Percentiles rank a stretch among this genome's conserved stretches.
Conservation (phyloP, 495 filamentous ascomycete species). For the Penicillium riverlandense region DNA sequence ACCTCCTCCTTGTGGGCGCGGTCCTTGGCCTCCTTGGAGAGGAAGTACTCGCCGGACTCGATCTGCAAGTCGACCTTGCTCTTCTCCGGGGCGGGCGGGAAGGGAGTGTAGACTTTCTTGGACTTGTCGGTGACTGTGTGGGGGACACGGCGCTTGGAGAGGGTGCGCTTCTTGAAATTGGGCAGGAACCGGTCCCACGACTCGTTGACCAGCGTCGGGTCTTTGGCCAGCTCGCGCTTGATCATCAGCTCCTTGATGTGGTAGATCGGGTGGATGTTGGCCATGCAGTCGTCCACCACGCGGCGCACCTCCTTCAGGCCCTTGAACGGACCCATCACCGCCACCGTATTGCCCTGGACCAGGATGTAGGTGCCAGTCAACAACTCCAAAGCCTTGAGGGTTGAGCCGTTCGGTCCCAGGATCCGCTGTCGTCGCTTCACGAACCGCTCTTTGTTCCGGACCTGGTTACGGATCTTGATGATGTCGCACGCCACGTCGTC, state of each 20-base stretch:
- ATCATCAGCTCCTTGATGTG: constrained; percentile 99
- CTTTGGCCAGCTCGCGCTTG: constrained; percentile 94
- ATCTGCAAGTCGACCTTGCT: constrained; percentile 98
- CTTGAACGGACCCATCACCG: constrained; percentile 84
- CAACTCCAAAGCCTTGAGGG: constrained; percentile 92
- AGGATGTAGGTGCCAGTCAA: constrained; percentile 89
- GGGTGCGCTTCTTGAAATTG: constrained; percentile 93
- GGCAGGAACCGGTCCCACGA: constrained; percentile 96
- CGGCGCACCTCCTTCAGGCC: constrained; percentile 88
- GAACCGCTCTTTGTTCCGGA: constrained; percentile 94
- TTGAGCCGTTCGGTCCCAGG: constrained; percentile 74
- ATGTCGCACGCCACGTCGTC: constrained; percentile 87
- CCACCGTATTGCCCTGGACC: constrained; percentile 95
- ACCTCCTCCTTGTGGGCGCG: constrained; percentile 69
- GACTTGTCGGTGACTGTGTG: constrained; percentile 85
- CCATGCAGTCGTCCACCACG: constrained; percentile 93
- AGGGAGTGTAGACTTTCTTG: constrained; percentile 90
- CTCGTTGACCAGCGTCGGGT: constrained; percentile 77
- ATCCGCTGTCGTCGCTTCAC: constrained; percentile 93
- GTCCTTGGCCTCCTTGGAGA: constrained; percentile 86
- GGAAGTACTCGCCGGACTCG: constrained; percentile 95
- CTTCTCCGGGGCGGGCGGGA: constrained; percentile 70
- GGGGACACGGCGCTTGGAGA: constrained; percentile 76
- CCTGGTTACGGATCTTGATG: constrained; percentile 85
- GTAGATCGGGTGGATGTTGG: constrained; percentile 88